phyloP scores from a whole-genome alignment of 345 rosid genomes.

The Salix udensis region DNA sequence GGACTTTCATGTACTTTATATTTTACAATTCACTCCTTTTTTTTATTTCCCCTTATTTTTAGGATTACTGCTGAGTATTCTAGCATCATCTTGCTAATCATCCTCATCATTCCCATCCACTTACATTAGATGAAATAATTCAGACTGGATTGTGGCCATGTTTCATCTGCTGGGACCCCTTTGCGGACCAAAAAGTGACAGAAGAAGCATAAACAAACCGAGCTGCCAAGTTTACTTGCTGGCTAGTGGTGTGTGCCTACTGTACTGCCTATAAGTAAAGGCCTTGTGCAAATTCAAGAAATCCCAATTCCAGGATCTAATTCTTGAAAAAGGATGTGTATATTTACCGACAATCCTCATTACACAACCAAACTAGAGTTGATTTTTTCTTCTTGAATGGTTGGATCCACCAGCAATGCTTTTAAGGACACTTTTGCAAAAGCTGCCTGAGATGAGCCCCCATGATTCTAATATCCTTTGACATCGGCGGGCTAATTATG shows the following conservation, averaged over 20 bases:
- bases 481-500: background rate
- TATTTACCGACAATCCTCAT: too few relatives aligned
- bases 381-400: background rate
- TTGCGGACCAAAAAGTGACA: conserved; percentile 5
- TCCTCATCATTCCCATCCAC: conserved; percentile 13
- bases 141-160: conserved; percentile 1
- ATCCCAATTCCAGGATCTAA: background rate
- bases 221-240: background rate
- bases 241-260: background rate
- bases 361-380: background rate
- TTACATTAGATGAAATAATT: conserved; percentile 9
- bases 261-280: background rate
- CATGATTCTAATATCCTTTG: too few relatives aligned
- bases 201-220: background rate
- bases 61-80: background rate
- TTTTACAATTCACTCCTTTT: background rate
- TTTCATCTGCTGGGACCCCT: conserved; percentile 19
- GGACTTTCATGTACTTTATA: conserved; percentile 5
- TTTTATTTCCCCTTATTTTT: background rate
- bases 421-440: too few relatives aligned
- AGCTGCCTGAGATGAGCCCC: too few relatives aligned
- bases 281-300: too few relatives aligned
- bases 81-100: conserved; percentile 8
- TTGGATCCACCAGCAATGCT: too few relatives aligned
- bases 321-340: too few relatives aligned